These are phyloP conservation scores for Phytopythium kandeliae DNA, from an alignment of 352 stramenopile genomes.

Conservation along the genomic window DNA sequence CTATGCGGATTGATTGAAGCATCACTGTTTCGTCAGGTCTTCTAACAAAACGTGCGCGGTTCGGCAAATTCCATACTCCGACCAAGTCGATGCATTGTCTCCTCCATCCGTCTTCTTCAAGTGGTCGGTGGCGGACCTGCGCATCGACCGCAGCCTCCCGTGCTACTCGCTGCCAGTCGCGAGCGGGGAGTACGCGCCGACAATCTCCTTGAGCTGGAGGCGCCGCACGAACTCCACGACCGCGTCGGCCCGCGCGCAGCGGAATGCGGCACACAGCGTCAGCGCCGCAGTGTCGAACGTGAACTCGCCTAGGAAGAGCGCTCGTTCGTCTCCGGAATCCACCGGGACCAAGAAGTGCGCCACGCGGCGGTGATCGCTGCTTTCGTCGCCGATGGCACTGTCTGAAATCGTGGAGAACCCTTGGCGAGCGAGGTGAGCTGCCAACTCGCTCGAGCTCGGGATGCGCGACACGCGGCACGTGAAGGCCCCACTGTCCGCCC, in stretches of 20 bases:
- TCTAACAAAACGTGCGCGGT: too few species aligned
- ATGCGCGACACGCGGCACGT: constrained; percentile 54
- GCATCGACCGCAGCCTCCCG: neutral
- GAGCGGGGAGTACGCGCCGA: constrained; percentile 50
- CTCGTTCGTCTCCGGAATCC: constrained; percentile 4
- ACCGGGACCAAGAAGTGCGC: constrained; percentile 52
- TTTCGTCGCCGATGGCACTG: constrained; percentile 17
- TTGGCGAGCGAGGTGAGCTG: constrained; percentile 37
- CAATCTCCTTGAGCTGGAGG: constrained; percentile 71
- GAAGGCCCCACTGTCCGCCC: constrained; percentile 47
- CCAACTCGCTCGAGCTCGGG: constrained; percentile 28
- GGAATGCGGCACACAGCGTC: constrained; percentile 60
- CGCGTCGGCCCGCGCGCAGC: constrained; percentile 39
- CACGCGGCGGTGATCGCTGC: constrained; percentile 25
- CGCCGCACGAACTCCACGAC: constrained; percentile 66
- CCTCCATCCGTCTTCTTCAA: too few species aligned
- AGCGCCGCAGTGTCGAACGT: constrained; percentile 65
- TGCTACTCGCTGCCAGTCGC: neutral
- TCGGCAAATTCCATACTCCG: too few species aligned
- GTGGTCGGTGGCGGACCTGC: too few species aligned
- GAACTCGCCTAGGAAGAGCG: constrained; percentile 62
- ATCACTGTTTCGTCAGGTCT: too few species aligned
- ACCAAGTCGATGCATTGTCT: too few species aligned
- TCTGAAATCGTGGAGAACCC: constrained; percentile 52
- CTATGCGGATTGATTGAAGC: too few species aligned